A percentile compares a stretch with the other conserved stretches of the same genome.
Conservation (phyloP, 495 filamentous ascomycete species). For the Neurospora terricola region DNA sequence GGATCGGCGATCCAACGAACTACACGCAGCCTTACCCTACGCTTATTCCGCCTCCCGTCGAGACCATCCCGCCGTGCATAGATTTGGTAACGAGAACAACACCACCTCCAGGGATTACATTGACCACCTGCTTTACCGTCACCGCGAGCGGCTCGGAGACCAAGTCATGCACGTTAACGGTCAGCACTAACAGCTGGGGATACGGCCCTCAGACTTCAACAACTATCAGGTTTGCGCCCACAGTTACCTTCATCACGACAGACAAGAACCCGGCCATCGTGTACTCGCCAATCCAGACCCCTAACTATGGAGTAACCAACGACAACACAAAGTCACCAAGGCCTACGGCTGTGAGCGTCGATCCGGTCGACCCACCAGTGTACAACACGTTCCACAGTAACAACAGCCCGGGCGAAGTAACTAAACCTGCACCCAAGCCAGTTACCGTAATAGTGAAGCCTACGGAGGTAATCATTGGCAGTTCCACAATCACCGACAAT, state of each 20-base stretch:
- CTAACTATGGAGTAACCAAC: slow-evolving; percentile 32
- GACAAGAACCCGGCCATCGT: slow-evolving; percentile 42
- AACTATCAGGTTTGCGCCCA: slow-evolving; percentile 2
- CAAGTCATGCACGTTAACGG: slow-evolving; percentile 17
- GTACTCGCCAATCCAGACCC: slow-evolving; percentile 27
- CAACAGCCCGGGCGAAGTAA: slow-evolving; percentile 2
- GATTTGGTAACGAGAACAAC: slow-evolving; percentile 1
- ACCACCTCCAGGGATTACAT: slow-evolving; percentile 22
- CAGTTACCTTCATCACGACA: slow-evolving; percentile 32
- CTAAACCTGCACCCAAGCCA: slow-evolving; percentile 3
- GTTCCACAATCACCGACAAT: slow-evolving; percentile 30
- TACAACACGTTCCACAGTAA: slow-evolving; percentile 15
- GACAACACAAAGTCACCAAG: not conserved
- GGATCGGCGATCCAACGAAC: slow-evolving; percentile 30
- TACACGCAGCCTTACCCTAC: slow-evolving; percentile 34
- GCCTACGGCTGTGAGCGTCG: slow-evolving; percentile 9
- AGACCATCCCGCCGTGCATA: slow-evolving; percentile 24
- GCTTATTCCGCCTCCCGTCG: slow-evolving; percentile 22
- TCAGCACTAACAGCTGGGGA: slow-evolving; percentile 8
- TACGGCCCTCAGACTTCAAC: slow-evolving; percentile 9
- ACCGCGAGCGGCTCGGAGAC: slow-evolving; percentile 8
- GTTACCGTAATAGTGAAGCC: slow-evolving; percentile 31
- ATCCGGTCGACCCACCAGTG: slow-evolving; percentile 20
- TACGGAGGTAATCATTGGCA: slow-evolving; percentile 31
- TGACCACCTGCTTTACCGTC: slow-evolving; percentile 23